These are phyloP conservation scores for Diutina rugosa DNA, from an alignment of 1,139 yeast species.

Conservation along the genomic window DNA sequence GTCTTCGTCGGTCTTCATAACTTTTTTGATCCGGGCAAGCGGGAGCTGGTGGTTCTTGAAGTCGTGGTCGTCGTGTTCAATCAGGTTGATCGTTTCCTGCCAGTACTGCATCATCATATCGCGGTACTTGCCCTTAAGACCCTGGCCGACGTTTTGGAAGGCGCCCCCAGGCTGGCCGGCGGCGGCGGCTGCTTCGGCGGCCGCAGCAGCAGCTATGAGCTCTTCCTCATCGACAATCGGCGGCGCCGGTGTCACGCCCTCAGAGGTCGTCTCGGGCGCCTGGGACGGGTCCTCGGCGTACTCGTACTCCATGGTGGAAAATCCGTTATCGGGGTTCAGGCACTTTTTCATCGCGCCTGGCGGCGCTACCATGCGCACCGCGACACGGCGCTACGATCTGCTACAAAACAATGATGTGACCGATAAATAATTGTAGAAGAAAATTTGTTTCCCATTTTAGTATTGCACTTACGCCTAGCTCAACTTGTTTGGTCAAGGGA, in stretches of 20 bases:
- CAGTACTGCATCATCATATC: conserved; percentile 91
- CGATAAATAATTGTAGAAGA: too few species aligned
- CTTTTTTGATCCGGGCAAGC: conserved; percentile 85
- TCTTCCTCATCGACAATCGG: conserved; percentile 1
- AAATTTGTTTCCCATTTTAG: too few species aligned
- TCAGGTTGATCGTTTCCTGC: conserved; percentile 89
- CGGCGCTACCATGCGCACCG: not conserved
- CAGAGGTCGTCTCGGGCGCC: not conserved
- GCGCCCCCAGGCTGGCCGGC: conserved; percentile 32
- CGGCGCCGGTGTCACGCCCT: not conserved
- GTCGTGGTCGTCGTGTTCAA: conserved; percentile 83
- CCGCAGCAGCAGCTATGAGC: not conserved
- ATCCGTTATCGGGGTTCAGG: not conserved
- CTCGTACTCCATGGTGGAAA: conserved; percentile 2
- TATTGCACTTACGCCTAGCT: too few species aligned
- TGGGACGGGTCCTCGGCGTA: not conserved
- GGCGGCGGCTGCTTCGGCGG: conserved; percentile 2
- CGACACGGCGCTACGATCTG: too few species aligned
- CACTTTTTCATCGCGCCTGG: not conserved
- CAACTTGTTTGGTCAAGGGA: too few species aligned
- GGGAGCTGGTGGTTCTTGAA: conserved; percentile 92
- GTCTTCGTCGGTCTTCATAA: conserved; percentile 96
- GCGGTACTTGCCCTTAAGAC: conserved; percentile 68
- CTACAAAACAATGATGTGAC: too few species aligned
- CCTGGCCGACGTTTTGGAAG: conserved; percentile 89